Evolutionary conservation across 495 filamentous ascomycete species (phyloP), one percentile per base, ranked within the genome.

Genomic region (Pyrenula aspistea): DNA sequence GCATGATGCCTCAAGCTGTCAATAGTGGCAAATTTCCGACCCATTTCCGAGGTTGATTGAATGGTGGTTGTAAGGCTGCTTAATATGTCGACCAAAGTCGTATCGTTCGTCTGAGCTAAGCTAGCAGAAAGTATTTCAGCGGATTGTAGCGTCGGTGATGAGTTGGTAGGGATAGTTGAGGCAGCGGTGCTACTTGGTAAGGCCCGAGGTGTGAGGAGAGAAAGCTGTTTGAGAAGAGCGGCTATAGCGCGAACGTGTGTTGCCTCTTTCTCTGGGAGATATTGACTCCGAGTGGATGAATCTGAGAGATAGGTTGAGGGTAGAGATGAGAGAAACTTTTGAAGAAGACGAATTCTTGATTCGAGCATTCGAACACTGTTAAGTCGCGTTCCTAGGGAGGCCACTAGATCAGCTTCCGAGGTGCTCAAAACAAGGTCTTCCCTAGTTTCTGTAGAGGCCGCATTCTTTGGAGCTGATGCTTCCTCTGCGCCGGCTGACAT

Each of bases 361-460:
- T 91, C 84, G 54, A 97, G 79, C 81, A 95, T 96, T 68, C 86
- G 87, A 62, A 95, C 83, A 23, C 94, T 91, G 68, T 97, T 98
- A 47, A 83, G 76, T 61, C 95, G 95, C 53, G 90, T 88, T 12
- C 84, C 89, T 24, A 98, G 82, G 23, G 73, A 80, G 42, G 81
- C 76, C 50, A 88, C 77, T 20, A 87, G 50, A 19, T 52, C 50
- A 24, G n/a, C 50, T 52, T 52, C 50, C 20, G n/a, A 20, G 19
- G 50, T 20, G 19, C 19, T 52, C 10, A 52, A 24, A 4, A 52
- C 22, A 8, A 42, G 31, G 65, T 67, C 31, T 62, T 62, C n/a
- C 49, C 56, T 20, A 51, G 53, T 20, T 59, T 59, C 21, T 56
- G 53, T 8, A 58, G 36, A 21, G 53, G 49, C 49, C 59, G 54